A percentile compares a stretch with the other conserved stretches of the same genome.
phyloP scores from a whole-genome alignment of 2,329 filamentous ascomycete species.

The Aspergillus novofumigatus region DNA sequence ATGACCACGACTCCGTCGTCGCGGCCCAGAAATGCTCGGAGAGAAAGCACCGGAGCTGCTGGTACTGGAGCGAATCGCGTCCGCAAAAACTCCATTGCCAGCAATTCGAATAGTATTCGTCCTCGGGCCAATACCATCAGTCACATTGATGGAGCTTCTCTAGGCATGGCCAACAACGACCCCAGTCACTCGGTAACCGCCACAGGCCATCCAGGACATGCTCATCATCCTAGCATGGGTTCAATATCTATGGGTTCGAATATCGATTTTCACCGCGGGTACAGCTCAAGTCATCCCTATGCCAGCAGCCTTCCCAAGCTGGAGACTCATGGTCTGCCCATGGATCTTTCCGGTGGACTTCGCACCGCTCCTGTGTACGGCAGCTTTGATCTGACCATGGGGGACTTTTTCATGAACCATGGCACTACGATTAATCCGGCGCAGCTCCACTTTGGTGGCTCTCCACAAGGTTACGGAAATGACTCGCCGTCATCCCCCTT shows the following conservation, averaged over 20 bases:
- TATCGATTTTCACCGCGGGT: constrained; percentile 63
- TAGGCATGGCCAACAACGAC: constrained; percentile 56
- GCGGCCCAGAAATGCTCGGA: constrained; percentile 73
- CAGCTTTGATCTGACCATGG: constrained; percentile 67
- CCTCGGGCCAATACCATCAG: constrained; percentile 95
- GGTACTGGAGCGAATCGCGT: constrained; percentile 66
- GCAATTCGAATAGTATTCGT: constrained; percentile 61
- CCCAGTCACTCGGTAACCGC: constrained; percentile 6
- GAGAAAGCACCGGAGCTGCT: constrained; percentile 78
- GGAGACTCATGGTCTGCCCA: constrained; percentile 68
- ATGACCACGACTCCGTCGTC: constrained; percentile 86
- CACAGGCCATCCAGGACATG: constrained; percentile 46
- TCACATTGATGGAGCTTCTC: constrained; percentile 73
- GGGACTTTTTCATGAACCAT: constrained; percentile 64
- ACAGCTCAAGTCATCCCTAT: constrained; percentile 50
- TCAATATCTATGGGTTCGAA: constrained; percentile 54
- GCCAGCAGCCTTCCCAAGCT: constrained; percentile 72
- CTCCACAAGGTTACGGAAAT: constrained; percentile 52
- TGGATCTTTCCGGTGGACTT: constrained; percentile 65
- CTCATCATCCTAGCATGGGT: constrained; percentile 70
- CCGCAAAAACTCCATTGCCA: constrained; percentile 86
- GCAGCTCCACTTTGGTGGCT: constrained; percentile 77
- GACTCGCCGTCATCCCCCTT: constrained; percentile 42
- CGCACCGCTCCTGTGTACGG: constrained; percentile 75
- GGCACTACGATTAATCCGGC: constrained; percentile 60